Evolutionary conservation across 306 rosid genomes (phyloP).

Genomic region (Prunus dulcis): DNA sequence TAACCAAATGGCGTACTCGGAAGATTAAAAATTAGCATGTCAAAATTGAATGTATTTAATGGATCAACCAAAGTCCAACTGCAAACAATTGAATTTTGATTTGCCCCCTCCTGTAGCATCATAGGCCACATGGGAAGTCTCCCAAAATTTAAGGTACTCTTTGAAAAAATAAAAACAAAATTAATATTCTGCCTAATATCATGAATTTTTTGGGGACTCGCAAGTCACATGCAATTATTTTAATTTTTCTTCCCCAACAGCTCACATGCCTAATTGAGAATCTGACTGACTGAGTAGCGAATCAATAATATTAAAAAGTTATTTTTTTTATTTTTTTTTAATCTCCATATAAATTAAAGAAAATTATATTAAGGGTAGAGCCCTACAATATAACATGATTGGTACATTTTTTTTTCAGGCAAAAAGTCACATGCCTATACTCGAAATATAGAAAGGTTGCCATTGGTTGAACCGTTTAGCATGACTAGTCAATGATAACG

Average conservation of each 20-base stretch:
- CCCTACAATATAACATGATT: too few relatives aligned
- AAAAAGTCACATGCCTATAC: too few relatives aligned
- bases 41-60: conserved; percentile 18
- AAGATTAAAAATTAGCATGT: neutral
- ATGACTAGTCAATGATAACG: too few relatives aligned
- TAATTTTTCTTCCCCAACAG: neutral
- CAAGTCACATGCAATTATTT: neutral
- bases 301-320: neutral
- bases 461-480: too few relatives aligned
- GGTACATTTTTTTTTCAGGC: too few relatives aligned
- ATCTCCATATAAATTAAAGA: too few relatives aligned
- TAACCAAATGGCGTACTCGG: too few relatives aligned
- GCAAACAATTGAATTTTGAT: too few relatives aligned
- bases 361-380: too few relatives aligned
- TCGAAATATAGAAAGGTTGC: too few relatives aligned
- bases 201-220: neutral
- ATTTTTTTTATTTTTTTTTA: too few relatives aligned
- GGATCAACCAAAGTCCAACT: neutral
- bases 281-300: neutral
- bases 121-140: neutral
- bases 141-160: neutral
- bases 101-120: conserved; percentile 6
- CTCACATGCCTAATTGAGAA: neutral
- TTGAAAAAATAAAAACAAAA: too few relatives aligned
- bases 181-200: neutral